Evolutionary conservation across 2,329 filamentous ascomycete genomes (phyloP), one percentile per base, ranked within the genome.

Genomic region (Sclerotinia trifoliorum): DNA sequence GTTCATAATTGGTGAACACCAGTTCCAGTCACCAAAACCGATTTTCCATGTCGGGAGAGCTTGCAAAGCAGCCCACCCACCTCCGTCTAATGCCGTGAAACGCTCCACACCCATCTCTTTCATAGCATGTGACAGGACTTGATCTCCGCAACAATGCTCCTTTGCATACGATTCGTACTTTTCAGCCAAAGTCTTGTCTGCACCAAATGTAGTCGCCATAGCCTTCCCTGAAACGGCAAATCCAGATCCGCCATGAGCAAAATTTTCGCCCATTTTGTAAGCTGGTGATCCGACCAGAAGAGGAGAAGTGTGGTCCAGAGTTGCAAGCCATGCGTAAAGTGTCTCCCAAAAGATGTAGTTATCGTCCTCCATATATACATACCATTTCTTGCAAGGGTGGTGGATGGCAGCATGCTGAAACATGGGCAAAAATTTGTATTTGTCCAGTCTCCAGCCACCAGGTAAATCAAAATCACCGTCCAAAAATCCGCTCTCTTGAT

Each of bases 341-440:
- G 83, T 86, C 19, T 81, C 78, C 82, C 84, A 85, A 52, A 85
- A 77, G 15, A 87, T 80, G 72, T 87, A 87, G 11, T 84, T 85
- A 74, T 87, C 85, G 62, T 84, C 83, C 65, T 88, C 85, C 70
- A 87, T 80, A 70, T 85, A 87, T 19, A 88, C 75, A 73, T 86
- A 88, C 85, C 86, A 88, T 71, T 86, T 83, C 68, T 82, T 82
- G 68, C 80, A 74, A 13, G 85, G 85, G 11, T 82, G 80, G 76
- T 83, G 76, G 32, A 77, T 73, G 72, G 82, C 87, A 0, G 83
- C 77, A 77, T 85, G 84, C 76, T 86, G 82, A 17, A 85, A 82
- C 74, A 87, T 86, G 74, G 86, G 85, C 57, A 86, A 79, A 74
- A 86, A 87, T 77, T 88, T 88, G 79, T 86, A 88, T 78, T 86